Evolutionary conservation across 192 early-diverging fungal species (phyloP).

Genomic region (Podila epigama): DNA sequence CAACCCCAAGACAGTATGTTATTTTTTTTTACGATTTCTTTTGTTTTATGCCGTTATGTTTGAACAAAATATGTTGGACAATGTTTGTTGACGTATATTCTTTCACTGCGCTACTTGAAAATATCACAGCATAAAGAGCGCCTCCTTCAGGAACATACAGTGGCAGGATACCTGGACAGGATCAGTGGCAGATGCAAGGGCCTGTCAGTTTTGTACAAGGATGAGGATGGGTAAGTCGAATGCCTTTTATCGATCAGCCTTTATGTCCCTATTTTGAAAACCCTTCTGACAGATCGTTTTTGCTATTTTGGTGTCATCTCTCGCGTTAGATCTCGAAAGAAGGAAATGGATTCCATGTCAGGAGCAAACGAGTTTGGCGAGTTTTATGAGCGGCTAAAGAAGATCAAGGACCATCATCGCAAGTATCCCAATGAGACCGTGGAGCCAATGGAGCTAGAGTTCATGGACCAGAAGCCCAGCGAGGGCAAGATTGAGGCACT

Average conservation of each 20-base stretch:
- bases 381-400: slow-evolving; percentile 86
- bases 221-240: slow-evolving; percentile 70
- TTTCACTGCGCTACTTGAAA: neutral
- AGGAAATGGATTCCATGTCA: slow-evolving; percentile 76
- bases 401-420: slow-evolving; percentile 82
- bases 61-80: neutral
- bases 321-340: slow-evolving; percentile 67
- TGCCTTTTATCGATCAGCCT: neutral
- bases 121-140: slow-evolving; percentile 74
- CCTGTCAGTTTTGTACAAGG: slow-evolving; percentile 71
- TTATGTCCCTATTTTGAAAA: neutral
- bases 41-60: too few species aligned
- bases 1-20: slow-evolving; percentile 70
- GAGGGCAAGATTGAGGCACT: slow-evolving; percentile 59
- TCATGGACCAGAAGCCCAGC: slow-evolving; percentile 63
- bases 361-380: slow-evolving; percentile 76
- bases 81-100: neutral
- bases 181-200: slow-evolving; percentile 72
- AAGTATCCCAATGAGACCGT: slow-evolving; percentile 79
- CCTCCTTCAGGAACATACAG: slow-evolving; percentile 82
- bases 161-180: slow-evolving; percentile 72
- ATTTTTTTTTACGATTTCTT: neutral
- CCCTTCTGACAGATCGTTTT: too few species aligned
- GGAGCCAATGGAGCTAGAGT: slow-evolving; percentile 83
- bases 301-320: too few species aligned